Evolutionary conservation across 768 basidiomycete species (phyloP).

Genomic region (Austroboletus festivus): DNA sequence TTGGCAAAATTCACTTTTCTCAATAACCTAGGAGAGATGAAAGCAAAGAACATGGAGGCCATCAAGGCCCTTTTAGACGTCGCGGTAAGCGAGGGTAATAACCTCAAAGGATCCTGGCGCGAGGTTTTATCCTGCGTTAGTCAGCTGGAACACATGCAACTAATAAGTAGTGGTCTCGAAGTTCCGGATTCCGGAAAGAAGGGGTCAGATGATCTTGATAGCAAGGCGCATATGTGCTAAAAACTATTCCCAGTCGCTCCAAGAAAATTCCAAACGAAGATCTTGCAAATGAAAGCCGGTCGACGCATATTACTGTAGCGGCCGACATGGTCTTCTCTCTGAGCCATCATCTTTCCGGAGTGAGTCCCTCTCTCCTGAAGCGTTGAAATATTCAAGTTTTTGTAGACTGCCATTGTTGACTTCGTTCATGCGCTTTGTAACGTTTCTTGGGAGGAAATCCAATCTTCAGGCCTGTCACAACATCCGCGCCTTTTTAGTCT

Average conservation of each 20-base stretch:
- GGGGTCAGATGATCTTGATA: constrained; percentile 52
- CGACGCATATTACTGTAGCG: constrained; percentile 96
- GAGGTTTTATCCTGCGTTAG: constrained; percentile 97
- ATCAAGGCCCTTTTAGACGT: constrained; percentile 94
- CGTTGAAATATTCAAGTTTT: constrained; percentile 7
- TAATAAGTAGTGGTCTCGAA: constrained; percentile 90
- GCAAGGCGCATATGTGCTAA: constrained; percentile 6
- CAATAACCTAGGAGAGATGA: constrained; percentile 98
- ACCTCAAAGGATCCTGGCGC: constrained; percentile 93
- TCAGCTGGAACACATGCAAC: constrained; percentile 97
- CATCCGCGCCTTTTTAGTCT: constrained; percentile 95
- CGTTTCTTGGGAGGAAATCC: constrained; percentile 99
- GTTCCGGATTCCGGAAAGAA: constrained; percentile 74
- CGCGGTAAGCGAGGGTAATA: constrained; percentile 94
- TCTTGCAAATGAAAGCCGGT: constrained; percentile 93
- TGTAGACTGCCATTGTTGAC: constrained; percentile 91
- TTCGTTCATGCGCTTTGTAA: constrained; percentile 95
- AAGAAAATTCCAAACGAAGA: constrained; percentile 84
- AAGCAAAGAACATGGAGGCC: constrained; percentile 98
- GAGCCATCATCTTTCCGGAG: constrained; percentile 91
- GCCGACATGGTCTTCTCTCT: constrained; percentile 99
- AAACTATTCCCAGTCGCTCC: constrained; percentile 28
- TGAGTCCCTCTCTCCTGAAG: constrained; percentile 40
- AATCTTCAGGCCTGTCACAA: constrained; percentile 91
- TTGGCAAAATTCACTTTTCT: constrained; percentile 96